Evolutionary conservation across 441 rosid genomes (phyloP).

Genomic region (Eutrema salsugineum): DNA sequence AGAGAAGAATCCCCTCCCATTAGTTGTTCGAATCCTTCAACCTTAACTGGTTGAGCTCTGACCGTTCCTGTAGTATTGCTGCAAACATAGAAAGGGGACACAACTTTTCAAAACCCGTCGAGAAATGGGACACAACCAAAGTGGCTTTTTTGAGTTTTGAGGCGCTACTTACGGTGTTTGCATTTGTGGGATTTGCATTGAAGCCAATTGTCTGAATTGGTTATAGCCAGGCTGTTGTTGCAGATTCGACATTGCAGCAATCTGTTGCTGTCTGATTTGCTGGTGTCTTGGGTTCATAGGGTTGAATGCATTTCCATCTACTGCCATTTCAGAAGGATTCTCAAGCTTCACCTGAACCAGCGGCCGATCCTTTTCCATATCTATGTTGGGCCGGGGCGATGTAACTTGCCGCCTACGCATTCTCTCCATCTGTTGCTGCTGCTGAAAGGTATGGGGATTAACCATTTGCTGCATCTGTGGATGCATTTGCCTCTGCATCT

Average conservation of each 20-base stretch:
- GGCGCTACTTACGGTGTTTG: slow-evolving; percentile 67
- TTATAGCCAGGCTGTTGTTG: slow-evolving; percentile 49
- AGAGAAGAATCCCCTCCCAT: slow-evolving; percentile 86
- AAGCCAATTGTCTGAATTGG: slow-evolving; percentile 66
- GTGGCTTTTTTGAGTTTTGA: slow-evolving; percentile 5
- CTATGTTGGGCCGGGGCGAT: slow-evolving; percentile 55
- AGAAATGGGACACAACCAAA: slow-evolving; percentile 3
- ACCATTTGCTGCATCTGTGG: slow-evolving; percentile 77
- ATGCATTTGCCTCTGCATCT: slow-evolving; percentile 68
- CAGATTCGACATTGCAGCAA: slow-evolving; percentile 58
- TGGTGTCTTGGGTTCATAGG: slow-evolving; percentile 51
- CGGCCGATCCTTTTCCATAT: slow-evolving; percentile 68
- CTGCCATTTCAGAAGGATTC: slow-evolving; percentile 57
- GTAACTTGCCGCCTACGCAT: slow-evolving; percentile 56
- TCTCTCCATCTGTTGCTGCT: slow-evolving; percentile 60
- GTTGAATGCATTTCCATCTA: slow-evolving; percentile 58
- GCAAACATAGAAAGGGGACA: slow-evolving; percentile 31
- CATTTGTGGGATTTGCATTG: slow-evolving; percentile 70
- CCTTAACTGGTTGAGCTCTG: slow-evolving; percentile 89
- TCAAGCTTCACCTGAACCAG: slow-evolving; percentile 78
- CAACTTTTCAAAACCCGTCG: background rate
- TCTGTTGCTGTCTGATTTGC: slow-evolving; percentile 57
- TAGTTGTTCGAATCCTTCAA: slow-evolving; percentile 86
- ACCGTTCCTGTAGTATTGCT: slow-evolving; percentile 70
- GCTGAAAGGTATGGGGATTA: slow-evolving; percentile 50